phyloP scores from a whole-genome alignment of 2,329 filamentous ascomycete species.

The Pseudogymnoascus destructans region DNA sequence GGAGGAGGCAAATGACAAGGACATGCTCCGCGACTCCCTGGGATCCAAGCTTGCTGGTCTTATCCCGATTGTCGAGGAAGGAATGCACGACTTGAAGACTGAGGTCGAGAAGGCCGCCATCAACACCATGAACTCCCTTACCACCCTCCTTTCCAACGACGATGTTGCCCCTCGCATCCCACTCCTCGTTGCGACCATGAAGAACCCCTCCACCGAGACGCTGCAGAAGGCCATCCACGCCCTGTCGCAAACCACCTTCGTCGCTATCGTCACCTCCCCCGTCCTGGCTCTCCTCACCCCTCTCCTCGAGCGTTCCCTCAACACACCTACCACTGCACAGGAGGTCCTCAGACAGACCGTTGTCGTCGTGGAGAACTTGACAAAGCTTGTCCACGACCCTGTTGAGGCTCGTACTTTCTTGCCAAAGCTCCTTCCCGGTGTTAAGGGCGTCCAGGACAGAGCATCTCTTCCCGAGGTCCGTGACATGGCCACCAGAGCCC shows the following conservation, averaged over 20 bases:
- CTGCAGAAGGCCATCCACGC: conserved; percentile 95
- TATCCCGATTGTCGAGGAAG: conserved; percentile 80
- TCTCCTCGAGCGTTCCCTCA: conserved; percentile 84
- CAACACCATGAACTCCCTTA: conserved; percentile 83
- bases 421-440: conserved; percentile 86
- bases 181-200: conserved; percentile 86
- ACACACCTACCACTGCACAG: conserved; percentile 79
- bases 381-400: conserved; percentile 91
- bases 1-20: conserved; percentile 78
- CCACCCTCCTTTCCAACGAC: conserved; percentile 85
- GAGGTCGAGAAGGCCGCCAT: conserved; percentile 84
- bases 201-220: conserved; percentile 77
- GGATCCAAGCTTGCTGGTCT: conserved; percentile 73
- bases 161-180: conserved; percentile 88
- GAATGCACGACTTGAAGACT: conserved; percentile 92
- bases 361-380: conserved; percentile 94
- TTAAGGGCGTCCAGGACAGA: conserved; percentile 74
- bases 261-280: conserved; percentile 88
- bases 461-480: conserved; percentile 91
- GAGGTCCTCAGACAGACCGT: conserved; percentile 93
- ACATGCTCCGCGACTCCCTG: conserved; percentile 81
- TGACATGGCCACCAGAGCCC: conserved; percentile 69
- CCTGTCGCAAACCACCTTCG: conserved; percentile 95
- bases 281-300: conserved; percentile 90
- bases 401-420: conserved; percentile 90